Conservation (phyloP, 2,329 filamentous ascomycete species). For the Claviceps pusilla region DNA sequence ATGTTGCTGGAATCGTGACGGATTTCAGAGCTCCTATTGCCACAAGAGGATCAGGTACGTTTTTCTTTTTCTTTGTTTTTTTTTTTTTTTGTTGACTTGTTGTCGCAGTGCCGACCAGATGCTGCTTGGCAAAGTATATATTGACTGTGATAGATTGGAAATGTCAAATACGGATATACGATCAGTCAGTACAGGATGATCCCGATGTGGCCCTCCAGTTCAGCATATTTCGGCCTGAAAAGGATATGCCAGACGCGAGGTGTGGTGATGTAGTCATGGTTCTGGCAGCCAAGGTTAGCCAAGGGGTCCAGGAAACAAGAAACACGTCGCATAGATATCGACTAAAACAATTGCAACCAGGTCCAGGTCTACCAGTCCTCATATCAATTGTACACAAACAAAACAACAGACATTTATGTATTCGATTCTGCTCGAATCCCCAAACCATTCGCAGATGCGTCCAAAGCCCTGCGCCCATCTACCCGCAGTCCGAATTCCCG, state of each 20-base stretch:
- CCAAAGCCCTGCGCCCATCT: slow-evolving; percentile 13
- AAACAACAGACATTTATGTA: slow-evolving; percentile 28
- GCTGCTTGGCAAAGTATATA: not conserved
- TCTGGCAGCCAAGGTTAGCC: slow-evolving; percentile 35
- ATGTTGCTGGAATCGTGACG: slow-evolving; percentile 55
- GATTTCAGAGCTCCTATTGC: slow-evolving; percentile 41
- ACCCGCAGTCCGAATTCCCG: slow-evolving; percentile 9
- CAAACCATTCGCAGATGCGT: slow-evolving; percentile 22
- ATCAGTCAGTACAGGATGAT: slow-evolving; percentile 36
- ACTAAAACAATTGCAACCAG: slow-evolving; percentile 14
- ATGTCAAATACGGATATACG: slow-evolving; percentile 44
- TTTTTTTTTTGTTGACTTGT: not conserved
- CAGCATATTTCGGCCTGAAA: slow-evolving; percentile 43
- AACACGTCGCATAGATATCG: not conserved
- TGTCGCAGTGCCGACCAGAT: not conserved
- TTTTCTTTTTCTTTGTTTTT: not conserved
- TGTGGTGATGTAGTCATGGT: slow-evolving; percentile 29
- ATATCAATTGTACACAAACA: slow-evolving; percentile 30
- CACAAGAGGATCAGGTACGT: slow-evolving; percentile 38
- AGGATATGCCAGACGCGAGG: slow-evolving; percentile 32
- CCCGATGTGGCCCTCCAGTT: slow-evolving; percentile 27
- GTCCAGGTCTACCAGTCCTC: slow-evolving; percentile 23
- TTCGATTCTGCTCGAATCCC: slow-evolving; percentile 22
- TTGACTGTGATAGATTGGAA: slow-evolving; percentile 36
- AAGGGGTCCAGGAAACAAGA: not conserved